phyloP scores from a whole-genome alignment of 2,329 filamentous ascomycete genomes.

The Calcarisporium arbuscula region DNA sequence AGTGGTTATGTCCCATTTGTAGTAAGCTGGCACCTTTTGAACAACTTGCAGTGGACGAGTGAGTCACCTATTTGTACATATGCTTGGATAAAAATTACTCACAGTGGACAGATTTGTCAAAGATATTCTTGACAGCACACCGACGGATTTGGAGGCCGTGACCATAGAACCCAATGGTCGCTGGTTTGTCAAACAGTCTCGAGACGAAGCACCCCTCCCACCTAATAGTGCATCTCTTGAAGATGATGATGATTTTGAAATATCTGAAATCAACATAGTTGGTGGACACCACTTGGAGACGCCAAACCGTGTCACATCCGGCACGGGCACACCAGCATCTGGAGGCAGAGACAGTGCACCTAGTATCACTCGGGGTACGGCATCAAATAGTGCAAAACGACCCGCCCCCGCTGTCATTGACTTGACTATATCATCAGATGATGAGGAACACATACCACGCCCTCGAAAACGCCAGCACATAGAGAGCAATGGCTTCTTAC shows the following conservation, averaged over 20 bases:
- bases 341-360: slow-evolving; percentile 28
- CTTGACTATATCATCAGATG: slow-evolving; percentile 49
- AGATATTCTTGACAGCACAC: slow-evolving; percentile 74
- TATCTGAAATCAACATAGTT: slow-evolving; percentile 36
- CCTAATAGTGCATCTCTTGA: slow-evolving; percentile 20
- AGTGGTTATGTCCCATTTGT: slow-evolving; percentile 95
- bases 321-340: slow-evolving; percentile 31
- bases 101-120: slow-evolving; percentile 62
- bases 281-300: slow-evolving; percentile 28
- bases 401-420: slow-evolving; percentile 50
- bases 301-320: slow-evolving; percentile 28
- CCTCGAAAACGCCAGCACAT: slow-evolving; percentile 41
- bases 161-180: slow-evolving; percentile 81
- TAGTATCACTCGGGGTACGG: slow-evolving; percentile 25
- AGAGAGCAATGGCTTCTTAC: slow-evolving; percentile 17
- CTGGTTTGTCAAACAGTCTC: slow-evolving; percentile 51
- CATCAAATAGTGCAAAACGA: slow-evolving; percentile 39
- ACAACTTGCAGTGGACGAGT: slow-evolving; percentile 81
- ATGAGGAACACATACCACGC: slow-evolving; percentile 41
- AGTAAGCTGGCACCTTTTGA: slow-evolving; percentile 78
- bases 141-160: slow-evolving; percentile 70
- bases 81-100: slow-evolving; percentile 6
- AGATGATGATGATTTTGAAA: slow-evolving; percentile 38
- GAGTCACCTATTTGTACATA: slow-evolving; percentile 25
- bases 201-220: slow-evolving; percentile 21